Evolutionary conservation across 805 yeast species (phyloP), one percentile per base, ranked within the genome.

Genomic region (Metschnikowia kunwiensis): DNA sequence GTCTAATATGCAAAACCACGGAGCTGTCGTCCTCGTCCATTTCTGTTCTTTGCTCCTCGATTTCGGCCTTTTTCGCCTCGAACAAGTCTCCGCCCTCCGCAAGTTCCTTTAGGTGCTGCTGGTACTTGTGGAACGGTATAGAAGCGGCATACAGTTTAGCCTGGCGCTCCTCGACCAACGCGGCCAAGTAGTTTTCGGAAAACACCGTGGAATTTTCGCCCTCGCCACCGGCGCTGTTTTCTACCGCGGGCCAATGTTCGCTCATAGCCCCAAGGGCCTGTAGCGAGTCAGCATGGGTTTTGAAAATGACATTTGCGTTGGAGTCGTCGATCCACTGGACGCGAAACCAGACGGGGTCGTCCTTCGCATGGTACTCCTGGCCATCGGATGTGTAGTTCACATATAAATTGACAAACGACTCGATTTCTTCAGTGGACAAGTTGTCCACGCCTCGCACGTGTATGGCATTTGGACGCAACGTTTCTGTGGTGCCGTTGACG

Each of bases 311-410:
- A 43, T 76, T 78, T 24, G 80, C 68, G 2, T 77, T 63, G 13
- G 74, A 51, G 53, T 82, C 89, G 51, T 82, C 76, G 25, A 82
- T 69, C 89, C 89, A 82, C 49, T 80, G 78, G 18, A 80, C 55
- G 19, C 61, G 58, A 53, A 69, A 76, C 46, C 57, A 62, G 14
- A 70, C 40, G 26, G 58, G 59, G n/a, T 46, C 41, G 17, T 48
- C 49, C 7, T 16, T 20, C n/a, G 17, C 19, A 10, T 7, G 27
- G 13, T 32, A 38, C 24, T 32, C 40, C 1, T 38, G 27, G 4
- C 30, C 27, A 3, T 28, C 38, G 7, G 36, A 50, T 19, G 34
- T 44, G 34, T 60, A 60, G 42, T 73, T 72, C 32, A 68, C 44
- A 49, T 71, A 69, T 36, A 61, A 57, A 37, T 74, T 77, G n/a